Evolutionary conservation across 139 green algal genomes (phyloP).

Genomic region (Asterochloris erici): DNA sequence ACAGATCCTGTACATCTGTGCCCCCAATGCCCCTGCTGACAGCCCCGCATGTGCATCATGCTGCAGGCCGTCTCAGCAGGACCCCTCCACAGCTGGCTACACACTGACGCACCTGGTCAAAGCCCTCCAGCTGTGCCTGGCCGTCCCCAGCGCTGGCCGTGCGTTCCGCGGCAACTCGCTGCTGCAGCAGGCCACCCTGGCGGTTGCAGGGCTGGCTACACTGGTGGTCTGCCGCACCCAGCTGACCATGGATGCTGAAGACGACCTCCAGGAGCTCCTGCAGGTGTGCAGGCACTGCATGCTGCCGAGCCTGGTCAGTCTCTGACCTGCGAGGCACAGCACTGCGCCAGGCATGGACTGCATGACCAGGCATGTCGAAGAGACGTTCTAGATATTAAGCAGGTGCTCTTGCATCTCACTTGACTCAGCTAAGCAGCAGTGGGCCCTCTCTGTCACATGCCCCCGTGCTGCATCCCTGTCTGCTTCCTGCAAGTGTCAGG

Average conservation of each 20-base stretch:
- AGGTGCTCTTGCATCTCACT: no score
- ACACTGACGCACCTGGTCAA: neutral
- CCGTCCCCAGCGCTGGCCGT: neutral
- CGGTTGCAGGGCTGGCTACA: slow-evolving; percentile 5
- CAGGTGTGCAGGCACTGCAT: neutral
- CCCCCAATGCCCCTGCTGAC: no score
- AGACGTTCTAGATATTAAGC: no score
- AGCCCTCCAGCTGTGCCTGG: neutral
- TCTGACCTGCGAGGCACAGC: no score
- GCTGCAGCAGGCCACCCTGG: slow-evolving; percentile 4
- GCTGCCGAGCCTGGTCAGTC: no score
- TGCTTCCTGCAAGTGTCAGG: no score
- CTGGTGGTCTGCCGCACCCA: neutral
- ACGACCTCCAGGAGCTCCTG: neutral
- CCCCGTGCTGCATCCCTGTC: no score
- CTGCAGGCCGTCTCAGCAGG: neutral
- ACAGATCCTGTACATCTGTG: no score
- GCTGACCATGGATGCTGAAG: slow-evolving; percentile 1
- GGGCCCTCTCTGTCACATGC: no score
- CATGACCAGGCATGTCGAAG: no score
- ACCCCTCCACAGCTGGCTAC: neutral
- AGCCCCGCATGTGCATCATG: neutral
- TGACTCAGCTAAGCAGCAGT: no score
- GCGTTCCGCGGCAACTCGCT: neutral
- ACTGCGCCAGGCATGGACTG: no score